These are phyloP conservation scores for Cladosporium sp. DNA, from an alignment of 2,329 filamentous ascomycete genomes.

Conservation along the genomic window DNA sequence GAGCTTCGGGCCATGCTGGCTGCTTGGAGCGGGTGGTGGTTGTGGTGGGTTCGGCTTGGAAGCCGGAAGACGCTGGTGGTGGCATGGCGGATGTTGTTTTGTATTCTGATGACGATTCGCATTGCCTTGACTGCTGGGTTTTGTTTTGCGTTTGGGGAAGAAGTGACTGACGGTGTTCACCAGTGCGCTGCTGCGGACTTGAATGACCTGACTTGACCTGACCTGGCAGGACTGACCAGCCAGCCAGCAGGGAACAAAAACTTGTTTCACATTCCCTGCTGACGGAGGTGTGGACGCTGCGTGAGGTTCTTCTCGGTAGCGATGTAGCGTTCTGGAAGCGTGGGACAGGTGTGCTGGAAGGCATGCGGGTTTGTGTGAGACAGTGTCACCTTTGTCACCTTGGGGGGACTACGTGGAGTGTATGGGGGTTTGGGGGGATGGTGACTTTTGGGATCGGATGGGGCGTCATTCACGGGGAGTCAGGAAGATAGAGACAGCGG, in stretches of 20 bases:
- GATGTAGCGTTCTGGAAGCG: neutral
- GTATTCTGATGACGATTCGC: neutral
- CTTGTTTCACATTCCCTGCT: constrained; percentile 1
- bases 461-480: too few relatives aligned
- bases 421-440: too few relatives aligned
- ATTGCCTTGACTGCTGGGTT: neutral
- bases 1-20: neutral
- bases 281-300: neutral
- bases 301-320: neutral
- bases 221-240: too few relatives aligned
- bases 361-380: too few relatives aligned
- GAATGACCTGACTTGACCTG: too few relatives aligned
- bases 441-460: too few relatives aligned
- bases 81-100: neutral
- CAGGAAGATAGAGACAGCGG: too few relatives aligned
- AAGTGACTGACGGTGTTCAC: too few relatives aligned
- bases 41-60: neutral
- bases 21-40: neutral
- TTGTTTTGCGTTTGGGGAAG: too few relatives aligned
- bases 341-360: neutral
- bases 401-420: too few relatives aligned
- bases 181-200: too few relatives aligned
- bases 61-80: neutral
- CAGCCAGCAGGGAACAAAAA: constrained; percentile 1
- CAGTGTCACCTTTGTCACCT: too few relatives aligned